Percentiles rank a stretch among this genome's conserved stretches.
These are phyloP conservation scores for Coffea humblotiana DNA, from an alignment of 305 asterid genomes.

Conservation along the genomic window DNA sequence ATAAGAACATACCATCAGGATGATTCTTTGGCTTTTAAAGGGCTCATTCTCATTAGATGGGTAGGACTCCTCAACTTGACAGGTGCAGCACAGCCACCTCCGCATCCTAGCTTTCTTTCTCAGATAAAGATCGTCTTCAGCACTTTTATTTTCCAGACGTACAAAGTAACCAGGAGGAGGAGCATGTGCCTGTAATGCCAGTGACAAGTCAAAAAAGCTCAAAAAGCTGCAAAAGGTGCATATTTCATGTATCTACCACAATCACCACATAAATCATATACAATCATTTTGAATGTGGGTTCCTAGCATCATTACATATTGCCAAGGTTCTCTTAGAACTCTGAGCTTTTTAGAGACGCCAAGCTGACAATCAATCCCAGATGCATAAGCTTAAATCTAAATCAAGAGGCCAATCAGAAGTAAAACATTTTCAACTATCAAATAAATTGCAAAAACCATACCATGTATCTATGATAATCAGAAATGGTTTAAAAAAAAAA, in stretches of 20 bases:
- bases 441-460: not conserved
- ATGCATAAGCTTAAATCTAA: not conserved
- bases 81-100: slow-evolving; percentile 89
- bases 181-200: slow-evolving; percentile 57
- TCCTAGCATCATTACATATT: not conserved
- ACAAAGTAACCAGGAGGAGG: slow-evolving; percentile 75
- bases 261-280: not conserved
- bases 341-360: not conserved
- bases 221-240: slow-evolving; percentile 15
- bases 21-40: slow-evolving; percentile 63
- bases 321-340: not conserved
- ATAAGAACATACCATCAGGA: slow-evolving; percentile 53
- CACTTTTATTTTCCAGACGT: slow-evolving; percentile 51
- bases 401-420: not conserved
- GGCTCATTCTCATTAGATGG: slow-evolving; percentile 69
- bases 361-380: not conserved
- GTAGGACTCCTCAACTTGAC: slow-evolving; percentile 79
- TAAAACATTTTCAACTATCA: not conserved
- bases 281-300: not conserved
- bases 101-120: slow-evolving; percentile 83
- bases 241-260: slow-evolving; percentile 5
- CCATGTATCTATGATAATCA: not conserved
- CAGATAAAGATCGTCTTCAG: slow-evolving; percentile 56
- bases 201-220: slow-evolving; percentile 20
- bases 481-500: not conserved